Conservation (phyloP, 768 basidiomycete genomes). For the Amanita rubescens region DNA sequence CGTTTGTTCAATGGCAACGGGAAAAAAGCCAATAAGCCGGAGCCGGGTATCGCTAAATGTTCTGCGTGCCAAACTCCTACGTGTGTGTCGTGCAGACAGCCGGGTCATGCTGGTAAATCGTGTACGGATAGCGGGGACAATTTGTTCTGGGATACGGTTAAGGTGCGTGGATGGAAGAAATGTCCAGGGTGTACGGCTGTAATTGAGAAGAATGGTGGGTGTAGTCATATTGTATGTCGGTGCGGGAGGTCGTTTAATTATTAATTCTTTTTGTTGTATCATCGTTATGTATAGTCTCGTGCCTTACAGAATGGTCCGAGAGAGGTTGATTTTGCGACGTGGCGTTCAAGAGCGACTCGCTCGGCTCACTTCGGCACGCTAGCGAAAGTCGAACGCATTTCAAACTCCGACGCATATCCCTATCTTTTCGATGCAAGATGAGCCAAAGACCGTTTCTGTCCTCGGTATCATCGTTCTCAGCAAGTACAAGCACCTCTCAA, state of each 20-base stretch:
- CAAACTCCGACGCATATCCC: too few relatives aligned
- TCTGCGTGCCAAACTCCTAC: slow-evolving; percentile 16
- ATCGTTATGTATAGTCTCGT: too few relatives aligned
- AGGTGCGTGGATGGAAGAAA: neutral
- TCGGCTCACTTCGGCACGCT: too few relatives aligned
- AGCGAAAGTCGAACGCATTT: too few relatives aligned
- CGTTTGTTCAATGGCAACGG: slow-evolving; percentile 3
- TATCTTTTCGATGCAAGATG: too few relatives aligned
- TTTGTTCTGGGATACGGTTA: neutral
- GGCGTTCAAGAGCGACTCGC: too few relatives aligned
- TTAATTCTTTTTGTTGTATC: neutral
- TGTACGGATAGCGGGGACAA: neutral
- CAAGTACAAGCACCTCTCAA: too few relatives aligned
- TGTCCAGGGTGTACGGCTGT: slow-evolving; percentile 5
- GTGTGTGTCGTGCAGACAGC: neutral
- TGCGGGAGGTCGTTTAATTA: slow-evolving; percentile 3
- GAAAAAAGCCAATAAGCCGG: neutral
- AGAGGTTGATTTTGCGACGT: too few relatives aligned
- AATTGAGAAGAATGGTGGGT: slow-evolving; percentile 8
- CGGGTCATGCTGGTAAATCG: neutral
- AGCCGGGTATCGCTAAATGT: slow-evolving; percentile 16
- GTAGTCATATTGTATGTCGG: slow-evolving; percentile 4
- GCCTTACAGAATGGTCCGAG: too few relatives aligned
- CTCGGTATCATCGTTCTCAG: neutral
- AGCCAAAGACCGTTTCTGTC: too few relatives aligned